Conservation (phyloP, 352 stramenopile genomes). For the Globisporangium spiculum region DNA sequence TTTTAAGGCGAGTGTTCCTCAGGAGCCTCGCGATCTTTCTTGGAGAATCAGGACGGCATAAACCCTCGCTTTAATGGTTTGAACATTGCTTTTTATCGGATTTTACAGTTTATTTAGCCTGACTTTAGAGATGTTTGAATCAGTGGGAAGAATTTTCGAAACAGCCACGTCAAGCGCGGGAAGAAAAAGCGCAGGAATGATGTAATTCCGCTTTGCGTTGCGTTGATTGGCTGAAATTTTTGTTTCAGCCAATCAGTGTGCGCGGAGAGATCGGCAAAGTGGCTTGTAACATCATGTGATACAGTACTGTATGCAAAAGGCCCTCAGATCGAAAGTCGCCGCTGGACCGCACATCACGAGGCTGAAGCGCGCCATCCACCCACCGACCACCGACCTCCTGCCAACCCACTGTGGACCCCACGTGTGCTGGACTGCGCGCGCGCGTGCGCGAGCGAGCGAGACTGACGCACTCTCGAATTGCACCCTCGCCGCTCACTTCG, state of each 20-base stretch:
- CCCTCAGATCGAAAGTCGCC: conserved; percentile 1
- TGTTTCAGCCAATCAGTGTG: conserved; percentile 10
- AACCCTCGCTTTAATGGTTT: neutral
- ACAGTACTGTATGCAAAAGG: neutral
- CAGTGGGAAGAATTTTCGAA: neutral
- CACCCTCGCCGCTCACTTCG: conserved; percentile 14
- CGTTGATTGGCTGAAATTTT: neutral
- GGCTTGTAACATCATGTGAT: neutral
- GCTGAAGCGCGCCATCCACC: conserved; percentile 2
- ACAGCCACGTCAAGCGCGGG: conserved; percentile 1
- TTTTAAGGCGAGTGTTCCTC: neutral
- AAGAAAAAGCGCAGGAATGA: conserved; percentile 18
- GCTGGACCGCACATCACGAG: neutral
- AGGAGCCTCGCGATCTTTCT: neutral
- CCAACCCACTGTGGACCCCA: conserved; percentile 10
- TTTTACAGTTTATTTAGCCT: neutral
- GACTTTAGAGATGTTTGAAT: neutral
- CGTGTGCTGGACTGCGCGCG: neutral
- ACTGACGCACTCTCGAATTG: conserved; percentile 16
- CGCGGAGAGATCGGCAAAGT: neutral
- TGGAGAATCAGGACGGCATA: neutral
- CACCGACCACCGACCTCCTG: neutral
- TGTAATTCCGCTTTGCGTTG: conserved; percentile 9
- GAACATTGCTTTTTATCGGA: neutral
- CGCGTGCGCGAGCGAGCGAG: neutral